Evolutionary conservation across 169 alveolate species (phyloP), one percentile per base, ranked within the genome.

Genomic region (Eimeria zaria): DNA sequence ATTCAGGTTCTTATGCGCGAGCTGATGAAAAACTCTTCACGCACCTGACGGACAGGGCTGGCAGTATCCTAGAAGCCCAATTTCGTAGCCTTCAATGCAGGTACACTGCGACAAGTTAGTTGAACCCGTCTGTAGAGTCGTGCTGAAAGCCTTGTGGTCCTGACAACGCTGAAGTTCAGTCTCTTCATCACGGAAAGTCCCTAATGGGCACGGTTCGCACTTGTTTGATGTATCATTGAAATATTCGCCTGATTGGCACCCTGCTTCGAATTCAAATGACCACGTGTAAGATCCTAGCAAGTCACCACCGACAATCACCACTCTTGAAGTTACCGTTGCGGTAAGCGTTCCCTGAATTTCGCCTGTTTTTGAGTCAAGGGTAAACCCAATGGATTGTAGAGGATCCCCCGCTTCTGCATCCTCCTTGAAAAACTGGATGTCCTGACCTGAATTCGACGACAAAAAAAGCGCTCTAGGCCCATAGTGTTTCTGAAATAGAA

Each of bases 131-230:
- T 88, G 90, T 44, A 93, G 81, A 60, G 96, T 93, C 46, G 96
- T 83, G 51, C 96, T 93, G 89, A 33, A 51, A 20, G 96, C 85
- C 67, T 81, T 93, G 94, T 73, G 84, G 60, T 60, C 89, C 62
- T 93, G 80, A 27, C 96, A 93, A 22, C 58, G 39, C 74, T 93
- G 96, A 48, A 93, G 94, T 9, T 60, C 89, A 22, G 94, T 62
- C 53, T 93, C 96, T 73, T 93, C 94, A 69, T 93, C 96, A 67
- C 96, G 93, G 80, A 93, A 93, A 12, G 96, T 93, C 58, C 96
- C 96, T 20, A 93, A 24, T 9, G 96, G 96, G 58, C 96, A 93
- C 33, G 91, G 96, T 46, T 80, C 94, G 94, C 96, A 93, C 46
- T 88, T 88, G 69, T 62, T 69, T 1, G 83, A 60, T 2, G 78